These are phyloP conservation scores for Termitomyces sp. DNA, from an alignment of 768 basidiomycete species.

Conservation along the genomic window DNA sequence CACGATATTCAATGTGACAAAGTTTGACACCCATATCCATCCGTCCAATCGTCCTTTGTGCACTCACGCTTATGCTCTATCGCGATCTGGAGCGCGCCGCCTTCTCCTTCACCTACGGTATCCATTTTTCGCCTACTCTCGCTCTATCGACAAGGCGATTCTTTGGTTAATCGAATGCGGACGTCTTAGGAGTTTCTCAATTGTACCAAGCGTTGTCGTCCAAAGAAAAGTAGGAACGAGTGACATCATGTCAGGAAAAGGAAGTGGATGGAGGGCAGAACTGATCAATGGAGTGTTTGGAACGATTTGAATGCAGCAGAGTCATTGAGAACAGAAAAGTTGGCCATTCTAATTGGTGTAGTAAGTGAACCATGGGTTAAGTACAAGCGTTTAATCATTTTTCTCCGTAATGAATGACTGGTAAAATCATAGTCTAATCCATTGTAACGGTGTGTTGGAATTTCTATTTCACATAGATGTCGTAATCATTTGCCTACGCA, in stretches of 20 bases:
- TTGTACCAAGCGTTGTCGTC: conserved; percentile 62
- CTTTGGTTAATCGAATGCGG: conserved; percentile 58
- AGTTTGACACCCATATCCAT: conserved; percentile 33
- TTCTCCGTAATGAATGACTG: no score
- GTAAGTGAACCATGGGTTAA: background rate
- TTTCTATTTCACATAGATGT: no score
- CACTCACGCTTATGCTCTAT: conserved; percentile 69
- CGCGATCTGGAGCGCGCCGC: conserved; percentile 52
- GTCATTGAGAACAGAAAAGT: background rate
- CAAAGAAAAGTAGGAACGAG: conserved; percentile 57
- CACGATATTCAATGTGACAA: background rate
- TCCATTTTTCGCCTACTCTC: conserved; percentile 69
- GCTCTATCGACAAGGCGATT: conserved; percentile 70
- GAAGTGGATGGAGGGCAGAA: conserved; percentile 51
- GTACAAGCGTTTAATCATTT: background rate
- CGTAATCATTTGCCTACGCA: no score
- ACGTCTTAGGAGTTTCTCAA: conserved; percentile 51
- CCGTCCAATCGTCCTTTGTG: conserved; percentile 61
- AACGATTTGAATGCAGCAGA: background rate
- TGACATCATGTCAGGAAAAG: conserved; percentile 47
- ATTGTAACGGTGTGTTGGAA: no score
- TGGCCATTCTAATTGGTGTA: background rate
- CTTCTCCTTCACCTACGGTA: conserved; percentile 53
- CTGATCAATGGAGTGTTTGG: conserved; percentile 44
- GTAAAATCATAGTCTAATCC: no score